These are phyloP conservation scores for Phytophthora idaei DNA, from an alignment of 352 stramenopile species.

Conservation along the genomic window DNA sequence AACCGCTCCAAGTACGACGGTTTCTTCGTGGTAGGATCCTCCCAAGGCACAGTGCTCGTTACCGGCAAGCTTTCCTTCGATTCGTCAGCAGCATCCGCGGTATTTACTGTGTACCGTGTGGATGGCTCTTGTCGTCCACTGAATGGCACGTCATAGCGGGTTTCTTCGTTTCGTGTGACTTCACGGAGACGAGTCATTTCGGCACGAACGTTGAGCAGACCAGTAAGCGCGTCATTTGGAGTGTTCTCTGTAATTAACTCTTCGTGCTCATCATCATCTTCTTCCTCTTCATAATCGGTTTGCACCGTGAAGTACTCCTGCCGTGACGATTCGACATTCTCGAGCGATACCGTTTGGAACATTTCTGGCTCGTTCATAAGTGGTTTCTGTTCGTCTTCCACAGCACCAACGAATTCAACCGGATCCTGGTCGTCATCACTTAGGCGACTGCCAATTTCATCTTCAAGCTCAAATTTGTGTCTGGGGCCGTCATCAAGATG, in stretches of 20 bases:
- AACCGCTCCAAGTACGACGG: slow-evolving; percentile 25
- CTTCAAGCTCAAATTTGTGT: slow-evolving; percentile 16
- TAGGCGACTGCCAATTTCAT: slow-evolving; percentile 23
- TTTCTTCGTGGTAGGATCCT: not conserved
- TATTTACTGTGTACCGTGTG: not conserved
- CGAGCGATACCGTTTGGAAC: slow-evolving; percentile 7
- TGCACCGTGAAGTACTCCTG: slow-evolving; percentile 7
- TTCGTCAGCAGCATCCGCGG: slow-evolving; percentile 4
- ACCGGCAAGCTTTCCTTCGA: slow-evolving; percentile 1
- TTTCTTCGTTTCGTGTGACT: slow-evolving; percentile 20
- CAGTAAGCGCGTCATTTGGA: slow-evolving; percentile 31
- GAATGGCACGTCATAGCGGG: not conserved
- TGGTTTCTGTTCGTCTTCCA: not conserved
- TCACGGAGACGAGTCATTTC: slow-evolving; percentile 35
- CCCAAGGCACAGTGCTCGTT: not conserved
- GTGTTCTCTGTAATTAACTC: not conserved
- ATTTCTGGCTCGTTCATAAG: not conserved
- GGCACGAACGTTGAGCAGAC: slow-evolving; percentile 30
- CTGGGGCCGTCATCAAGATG: slow-evolving; percentile 18
- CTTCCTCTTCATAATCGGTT: slow-evolving; percentile 18
- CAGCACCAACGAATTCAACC: not conserved
- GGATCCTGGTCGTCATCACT: slow-evolving; percentile 10
- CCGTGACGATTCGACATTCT: slow-evolving; percentile 3
- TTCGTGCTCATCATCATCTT: slow-evolving; percentile 7
- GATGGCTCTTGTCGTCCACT: not conserved